phyloP scores from a whole-genome alignment of 768 basidiomycete species.

The Kwoniella heveanensis region DNA sequence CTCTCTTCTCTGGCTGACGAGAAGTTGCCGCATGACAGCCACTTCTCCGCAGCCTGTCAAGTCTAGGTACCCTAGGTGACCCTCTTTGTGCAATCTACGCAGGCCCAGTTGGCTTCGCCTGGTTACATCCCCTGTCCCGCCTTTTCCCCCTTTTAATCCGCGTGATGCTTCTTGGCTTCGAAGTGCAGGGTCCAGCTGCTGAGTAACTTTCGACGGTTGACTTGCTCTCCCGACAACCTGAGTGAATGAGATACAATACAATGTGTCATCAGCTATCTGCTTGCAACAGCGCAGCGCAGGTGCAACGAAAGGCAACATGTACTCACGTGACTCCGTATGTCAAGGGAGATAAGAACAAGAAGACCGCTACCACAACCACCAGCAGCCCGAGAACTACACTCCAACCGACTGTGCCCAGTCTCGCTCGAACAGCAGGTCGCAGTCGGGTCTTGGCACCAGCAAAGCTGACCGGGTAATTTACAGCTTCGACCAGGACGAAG shows the following conservation, averaged over 20 bases:
- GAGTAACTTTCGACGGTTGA: conserved; percentile 79
- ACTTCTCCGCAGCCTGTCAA: too few species aligned
- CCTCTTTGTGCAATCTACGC: too few species aligned
- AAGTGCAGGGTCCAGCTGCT: conserved; percentile 88
- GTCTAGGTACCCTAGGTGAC: too few species aligned
- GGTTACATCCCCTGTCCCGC: too few species aligned
- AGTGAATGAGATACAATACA: background rate
- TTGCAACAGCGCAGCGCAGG: conserved; percentile 5
- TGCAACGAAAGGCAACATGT: background rate
- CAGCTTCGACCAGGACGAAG: conserved; percentile 83
- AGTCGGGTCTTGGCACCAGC: conserved; percentile 69
- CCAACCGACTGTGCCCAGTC: conserved; percentile 62
- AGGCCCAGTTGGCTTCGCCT: too few species aligned
- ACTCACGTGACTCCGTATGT: conserved; percentile 91
- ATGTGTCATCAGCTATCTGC: conserved; percentile 12
- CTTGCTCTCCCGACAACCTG: conserved; percentile 80
- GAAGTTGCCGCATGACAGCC: too few species aligned
- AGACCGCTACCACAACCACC: conserved; percentile 61
- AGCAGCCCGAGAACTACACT: conserved; percentile 66
- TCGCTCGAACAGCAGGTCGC: conserved; percentile 66
- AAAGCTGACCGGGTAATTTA: conserved; percentile 86
- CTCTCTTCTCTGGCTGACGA: too few species aligned
- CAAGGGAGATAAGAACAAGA: conserved; percentile 75
- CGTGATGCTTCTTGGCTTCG: conserved; percentile 42
- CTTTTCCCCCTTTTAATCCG: conserved; percentile 1